Base-by-base conservation (phyloP, 305 asterid genomes). In the Euphrasia arctica region DNA sequence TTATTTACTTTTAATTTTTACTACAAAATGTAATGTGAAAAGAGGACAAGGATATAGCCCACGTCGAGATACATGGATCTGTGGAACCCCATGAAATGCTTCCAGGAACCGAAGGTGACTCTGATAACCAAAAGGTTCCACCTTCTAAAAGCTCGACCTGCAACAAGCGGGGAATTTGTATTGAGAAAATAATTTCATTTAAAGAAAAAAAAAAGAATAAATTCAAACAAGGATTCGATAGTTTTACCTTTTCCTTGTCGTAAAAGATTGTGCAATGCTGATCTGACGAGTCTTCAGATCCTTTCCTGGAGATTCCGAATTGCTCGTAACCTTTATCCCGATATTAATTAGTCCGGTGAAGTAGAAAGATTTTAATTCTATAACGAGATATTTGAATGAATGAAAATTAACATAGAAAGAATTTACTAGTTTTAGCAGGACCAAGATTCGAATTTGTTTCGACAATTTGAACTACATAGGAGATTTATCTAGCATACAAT, bases 31-130 rank as follows among this genome's bases (percentile, higher is more conserved):
- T 43, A 13, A 15, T 15, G 52, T 63, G 4, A 58, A 50, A 68
- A 60, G 65, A 63, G 68, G 32, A 48, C 55, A 90, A 90, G 95
- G 99, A 93, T 93, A 93, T 93, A 74, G 96, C 96, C 99, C 99
- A 93, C 39, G 99, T 90, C 4, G 97, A 84, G 70, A 85, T 83
- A 73, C 92, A 88, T 0, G 99, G 99, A 62, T 80, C 95, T 5
- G 77, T 67, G 14, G 99, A 90, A 36, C 97, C 96, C 99, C 97
- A 93, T 9, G 99, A 93, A 73, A 79, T 82, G 84, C 99, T 93
- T 80, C 96, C 99, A 49, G 99, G 97, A 27, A 93, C 97, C 0
- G 99, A 93, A 69, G 99, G 99, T 7, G 96, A 90, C 78, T 93
- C 97, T 1, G 97, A 93, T 73, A 93, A 70, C 99, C 99, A 93